phyloP scores from a whole-genome alignment of 768 basidiomycete species.

The Xerocomus potaroensis region DNA sequence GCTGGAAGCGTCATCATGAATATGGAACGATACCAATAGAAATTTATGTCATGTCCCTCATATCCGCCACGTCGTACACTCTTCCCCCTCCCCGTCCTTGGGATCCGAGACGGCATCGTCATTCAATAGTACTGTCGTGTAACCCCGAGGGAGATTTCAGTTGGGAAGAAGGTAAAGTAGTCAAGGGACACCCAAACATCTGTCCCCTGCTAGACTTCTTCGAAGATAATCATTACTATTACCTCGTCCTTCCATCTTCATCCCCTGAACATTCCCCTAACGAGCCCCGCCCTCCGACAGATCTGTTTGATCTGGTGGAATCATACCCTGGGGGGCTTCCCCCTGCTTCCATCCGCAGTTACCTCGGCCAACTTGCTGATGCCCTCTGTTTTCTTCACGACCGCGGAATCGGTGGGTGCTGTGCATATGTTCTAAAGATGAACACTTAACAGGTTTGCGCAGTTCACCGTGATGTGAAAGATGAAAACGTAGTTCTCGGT shows the following conservation, averaged over 20 bases:
- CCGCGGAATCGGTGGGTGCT: constrained; percentile 77
- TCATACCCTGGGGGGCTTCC: constrained; percentile 81
- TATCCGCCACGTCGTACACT: constrained; percentile 75
- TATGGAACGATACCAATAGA: constrained; percentile 98
- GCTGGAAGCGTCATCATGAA: constrained; percentile 96
- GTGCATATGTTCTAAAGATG: background rate
- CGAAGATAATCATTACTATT: constrained; percentile 95
- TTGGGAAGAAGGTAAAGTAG: constrained; percentile 67
- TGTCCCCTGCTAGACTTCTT: constrained; percentile 95
- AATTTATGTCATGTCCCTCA: constrained; percentile 89
- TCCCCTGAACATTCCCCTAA: constrained; percentile 54
- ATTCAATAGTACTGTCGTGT: constrained; percentile 20
- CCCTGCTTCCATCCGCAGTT: constrained; percentile 66
- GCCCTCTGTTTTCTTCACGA: constrained; percentile 85
- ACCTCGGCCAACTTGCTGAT: constrained; percentile 92
- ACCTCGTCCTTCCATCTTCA: constrained; percentile 81
- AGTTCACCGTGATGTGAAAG: constrained; percentile 98
- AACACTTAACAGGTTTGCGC: constrained; percentile 7
- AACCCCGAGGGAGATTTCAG: constrained; percentile 23
- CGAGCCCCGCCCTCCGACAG: constrained; percentile 58
- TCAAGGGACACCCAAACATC: constrained; percentile 93
- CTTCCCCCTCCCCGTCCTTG: constrained; percentile 79
- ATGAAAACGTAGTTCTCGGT: constrained; percentile 90
- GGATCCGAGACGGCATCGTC: constrained; percentile 60
- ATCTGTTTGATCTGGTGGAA: constrained; percentile 96